Conservation (phyloP, 2,329 filamentous ascomycete species). For the Periconia digitata region DNA sequence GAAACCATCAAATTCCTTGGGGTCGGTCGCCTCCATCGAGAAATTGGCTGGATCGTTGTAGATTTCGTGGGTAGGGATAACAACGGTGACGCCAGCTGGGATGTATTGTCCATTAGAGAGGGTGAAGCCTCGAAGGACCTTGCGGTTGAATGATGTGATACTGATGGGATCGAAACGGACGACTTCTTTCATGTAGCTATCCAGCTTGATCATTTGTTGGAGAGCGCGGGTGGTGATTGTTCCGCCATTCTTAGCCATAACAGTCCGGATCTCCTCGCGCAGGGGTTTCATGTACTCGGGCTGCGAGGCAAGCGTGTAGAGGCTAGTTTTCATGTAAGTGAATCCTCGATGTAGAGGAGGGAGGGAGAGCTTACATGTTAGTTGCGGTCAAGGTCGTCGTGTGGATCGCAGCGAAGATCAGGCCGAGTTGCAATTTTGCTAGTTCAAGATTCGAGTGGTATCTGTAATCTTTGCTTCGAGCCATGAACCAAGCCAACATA, state of each 20-base stretch:
- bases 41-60: slow-evolving; percentile 26
- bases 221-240: slow-evolving; percentile 31
- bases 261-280: slow-evolving; percentile 43
- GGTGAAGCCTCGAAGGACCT: slow-evolving; percentile 53
- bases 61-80: slow-evolving; percentile 30
- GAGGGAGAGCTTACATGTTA: slow-evolving; percentile 16
- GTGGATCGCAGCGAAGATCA: slow-evolving; percentile 37
- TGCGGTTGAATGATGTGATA: slow-evolving; percentile 51
- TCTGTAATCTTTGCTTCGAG: slow-evolving; percentile 15
- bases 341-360: not conserved
- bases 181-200: slow-evolving; percentile 41
- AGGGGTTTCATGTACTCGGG: slow-evolving; percentile 48
- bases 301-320: slow-evolving; percentile 33
- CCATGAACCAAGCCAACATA: slow-evolving; percentile 43
- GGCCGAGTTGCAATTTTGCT: slow-evolving; percentile 19
- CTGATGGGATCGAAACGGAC: slow-evolving; percentile 27
- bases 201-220: slow-evolving; percentile 39
- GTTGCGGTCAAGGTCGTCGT: slow-evolving; percentile 30
- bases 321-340: slow-evolving; percentile 9
- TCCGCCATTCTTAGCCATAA: slow-evolving; percentile 39
- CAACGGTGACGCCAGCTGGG: slow-evolving; percentile 37
- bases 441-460: slow-evolving; percentile 8
- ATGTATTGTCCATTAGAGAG: slow-evolving; percentile 58
- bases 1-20: slow-evolving; percentile 34
- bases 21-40: slow-evolving; percentile 17